Evolutionary conservation across 164 flowering plant genomes (phyloP).

Genomic region (Paratinospora sagittata): DNA sequence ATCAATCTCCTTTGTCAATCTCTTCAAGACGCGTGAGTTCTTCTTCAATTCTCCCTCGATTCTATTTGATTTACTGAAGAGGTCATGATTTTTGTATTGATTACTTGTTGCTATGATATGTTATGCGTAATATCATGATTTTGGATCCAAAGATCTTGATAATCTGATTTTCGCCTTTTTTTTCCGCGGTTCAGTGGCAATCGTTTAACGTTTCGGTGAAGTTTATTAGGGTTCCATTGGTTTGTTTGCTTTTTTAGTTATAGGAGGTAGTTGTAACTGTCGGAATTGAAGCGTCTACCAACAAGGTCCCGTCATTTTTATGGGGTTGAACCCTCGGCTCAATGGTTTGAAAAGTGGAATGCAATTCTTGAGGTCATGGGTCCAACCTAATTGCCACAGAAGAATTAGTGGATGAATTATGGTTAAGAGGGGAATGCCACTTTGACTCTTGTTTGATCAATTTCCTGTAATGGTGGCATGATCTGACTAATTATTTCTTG

Average conservation of each 20-base stretch:
- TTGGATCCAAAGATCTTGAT: neutral
- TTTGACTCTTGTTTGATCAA: neutral
- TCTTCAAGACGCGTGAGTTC: constrained; percentile 20
- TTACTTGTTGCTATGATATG: neutral
- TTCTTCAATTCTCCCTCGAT: neutral
- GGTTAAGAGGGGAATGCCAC: too few species aligned
- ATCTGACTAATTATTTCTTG: constrained; percentile 3
- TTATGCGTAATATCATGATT: neutral
- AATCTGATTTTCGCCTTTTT: neutral
- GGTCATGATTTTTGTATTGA: neutral
- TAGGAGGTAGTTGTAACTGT: too few species aligned
- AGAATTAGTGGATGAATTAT: too few species aligned
- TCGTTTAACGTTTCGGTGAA: neutral
- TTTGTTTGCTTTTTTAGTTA: too few species aligned
- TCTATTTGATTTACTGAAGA: neutral
- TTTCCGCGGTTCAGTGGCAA: neutral
- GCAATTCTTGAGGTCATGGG: too few species aligned
- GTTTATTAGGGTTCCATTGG: neutral
- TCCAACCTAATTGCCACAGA: too few species aligned
- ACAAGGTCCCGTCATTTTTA: too few species aligned
- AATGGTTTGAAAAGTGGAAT: too few species aligned
- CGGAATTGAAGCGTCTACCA: too few species aligned
- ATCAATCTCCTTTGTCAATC: constrained; percentile 12
- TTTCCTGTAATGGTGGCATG: neutral
- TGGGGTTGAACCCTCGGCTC: too few species aligned